Evolutionary conservation across 2,329 filamentous ascomycete species (phyloP), one percentile per base, ranked within the genome.

Genomic region (Chalara sp.): DNA sequence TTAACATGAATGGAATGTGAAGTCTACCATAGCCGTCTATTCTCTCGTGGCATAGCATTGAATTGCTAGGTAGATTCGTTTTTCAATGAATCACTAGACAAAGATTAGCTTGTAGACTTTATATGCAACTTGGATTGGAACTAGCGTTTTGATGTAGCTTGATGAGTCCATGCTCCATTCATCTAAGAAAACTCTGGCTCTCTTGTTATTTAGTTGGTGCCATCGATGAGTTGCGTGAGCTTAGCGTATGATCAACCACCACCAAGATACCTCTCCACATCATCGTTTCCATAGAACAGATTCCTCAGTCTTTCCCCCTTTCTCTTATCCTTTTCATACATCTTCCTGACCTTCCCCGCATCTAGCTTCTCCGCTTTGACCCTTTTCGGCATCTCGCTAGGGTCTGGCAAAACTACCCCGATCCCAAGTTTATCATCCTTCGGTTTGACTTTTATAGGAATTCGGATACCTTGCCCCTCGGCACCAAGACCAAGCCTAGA

Each of bases 351-450:
- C 67, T 86, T 80, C 60, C 84, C 87, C n/a, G 86, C 84, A 66
- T 86, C 84, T 53, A 89, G 66, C 59, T 72, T 76, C 61, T 73
- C 70, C 58, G 72, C 72, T 61, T 70, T 32, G n/a, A 32, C 69
- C 51, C 68, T 70, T 53, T 67, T 69, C 54, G 65, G 68, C 45
- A 58, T 58, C 35, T 58, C 60, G 43, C 60, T 61, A 50, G 65
- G 57, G 51, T 66, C 67, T 40, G 68, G 67, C 32, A 71, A 57
- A 5, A 71, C 65, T 41, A 76, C 73, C 0, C 90, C 89, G 30
- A 96, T 67, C 0, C 91, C 92, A 6, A 86, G 71, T 4, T 79
- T 89, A 63, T 92, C 81, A 42, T 83, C 78, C 68, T 96, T 96
- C 49, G 78, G 72, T 44, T 60, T 63, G 1, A 80, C 72, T 64